phyloP scores from a whole-genome alignment of 768 basidiomycete species.

The Xerocomus potaroensis region DNA sequence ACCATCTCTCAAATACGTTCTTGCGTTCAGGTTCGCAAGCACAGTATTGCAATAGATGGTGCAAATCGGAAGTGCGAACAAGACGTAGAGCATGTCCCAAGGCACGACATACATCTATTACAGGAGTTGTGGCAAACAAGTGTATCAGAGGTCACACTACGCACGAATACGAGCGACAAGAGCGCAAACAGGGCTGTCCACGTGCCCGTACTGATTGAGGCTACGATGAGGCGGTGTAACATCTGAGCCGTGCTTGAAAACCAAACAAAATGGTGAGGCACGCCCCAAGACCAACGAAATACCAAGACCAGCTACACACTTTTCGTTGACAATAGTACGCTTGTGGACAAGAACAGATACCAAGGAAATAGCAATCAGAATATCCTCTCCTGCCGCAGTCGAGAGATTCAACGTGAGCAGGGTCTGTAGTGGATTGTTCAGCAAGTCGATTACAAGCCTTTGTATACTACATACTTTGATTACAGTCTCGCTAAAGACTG shows the following conservation, averaged over 20 bases:
- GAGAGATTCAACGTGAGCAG: not conserved
- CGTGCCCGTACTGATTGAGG: conserved; percentile 28
- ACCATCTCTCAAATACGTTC: too few relatives aligned
- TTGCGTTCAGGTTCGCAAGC: too few relatives aligned
- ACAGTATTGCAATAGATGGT: too few relatives aligned
- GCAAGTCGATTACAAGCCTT: not conserved
- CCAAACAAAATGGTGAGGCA: too few relatives aligned
- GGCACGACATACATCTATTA: not conserved
- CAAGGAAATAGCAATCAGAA: conserved; percentile 1
- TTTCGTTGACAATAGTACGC: not conserved
- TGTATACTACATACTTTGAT: not conserved
- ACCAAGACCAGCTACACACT: too few relatives aligned
- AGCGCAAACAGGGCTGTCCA: conserved; percentile 49
- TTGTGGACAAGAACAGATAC: not conserved
- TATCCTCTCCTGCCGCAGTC: not conserved
- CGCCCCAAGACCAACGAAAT: too few relatives aligned
- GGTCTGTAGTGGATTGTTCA: not conserved
- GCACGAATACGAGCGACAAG: conserved; percentile 12
- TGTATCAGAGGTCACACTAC: not conserved
- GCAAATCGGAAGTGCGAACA: too few relatives aligned
- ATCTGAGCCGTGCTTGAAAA: not conserved
- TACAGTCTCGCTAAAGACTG: not conserved
- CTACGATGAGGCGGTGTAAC: conserved; percentile 1
- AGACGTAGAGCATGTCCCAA: too few relatives aligned
- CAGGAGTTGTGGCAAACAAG: too few relatives aligned